Evolutionary conservation across 2,329 filamentous ascomycete species (phyloP).

Genomic region (Ophiocordyceps camponoti-floridani): DNA sequence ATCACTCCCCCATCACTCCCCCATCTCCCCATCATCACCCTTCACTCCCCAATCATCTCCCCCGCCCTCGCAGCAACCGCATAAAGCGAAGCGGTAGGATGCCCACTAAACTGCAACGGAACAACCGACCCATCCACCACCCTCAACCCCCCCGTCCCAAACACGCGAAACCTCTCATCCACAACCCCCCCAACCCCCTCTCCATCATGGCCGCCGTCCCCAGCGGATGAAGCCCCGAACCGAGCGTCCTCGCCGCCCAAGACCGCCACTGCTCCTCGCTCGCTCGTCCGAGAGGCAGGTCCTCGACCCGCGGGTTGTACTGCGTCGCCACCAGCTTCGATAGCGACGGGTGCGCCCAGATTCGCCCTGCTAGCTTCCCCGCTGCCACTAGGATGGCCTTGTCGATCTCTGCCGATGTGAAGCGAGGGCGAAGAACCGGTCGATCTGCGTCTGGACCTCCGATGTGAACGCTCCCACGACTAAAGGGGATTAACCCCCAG

Average conservation of each 20-base stretch:
- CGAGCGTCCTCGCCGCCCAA: slow-evolving; percentile 1
- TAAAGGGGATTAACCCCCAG: slow-evolving; percentile 19
- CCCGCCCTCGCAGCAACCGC: slow-evolving; percentile 5
- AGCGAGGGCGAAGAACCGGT: slow-evolving; percentile 19
- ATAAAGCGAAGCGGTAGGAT: slow-evolving; percentile 5
- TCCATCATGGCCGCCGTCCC: slow-evolving; percentile 33
- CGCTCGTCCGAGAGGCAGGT: slow-evolving; percentile 1
- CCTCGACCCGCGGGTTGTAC: background rate
- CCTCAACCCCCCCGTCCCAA: slow-evolving; percentile 9
- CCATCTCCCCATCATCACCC: slow-evolving; percentile 2
- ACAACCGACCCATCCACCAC: slow-evolving; percentile 6
- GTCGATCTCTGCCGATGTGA: slow-evolving; percentile 18
- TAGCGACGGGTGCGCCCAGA: background rate
- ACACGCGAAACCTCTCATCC: slow-evolving; percentile 25
- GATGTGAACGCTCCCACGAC: slow-evolving; percentile 22
- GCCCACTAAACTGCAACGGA: slow-evolving; percentile 5
- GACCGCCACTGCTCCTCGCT: slow-evolving; percentile 4
- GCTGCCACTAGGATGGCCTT: slow-evolving; percentile 10
- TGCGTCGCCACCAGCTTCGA: background rate
- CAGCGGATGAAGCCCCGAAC: slow-evolving; percentile 22
- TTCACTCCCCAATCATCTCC: slow-evolving; percentile 1
- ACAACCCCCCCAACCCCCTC: slow-evolving; percentile 28
- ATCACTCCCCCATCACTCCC: background rate
- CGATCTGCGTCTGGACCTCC: slow-evolving; percentile 12
- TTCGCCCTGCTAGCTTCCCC: slow-evolving; percentile 10